Base-by-base conservation (phyloP, 495 filamentous ascomycete genomes). In the Aspergillus olivimuriae region DNA sequence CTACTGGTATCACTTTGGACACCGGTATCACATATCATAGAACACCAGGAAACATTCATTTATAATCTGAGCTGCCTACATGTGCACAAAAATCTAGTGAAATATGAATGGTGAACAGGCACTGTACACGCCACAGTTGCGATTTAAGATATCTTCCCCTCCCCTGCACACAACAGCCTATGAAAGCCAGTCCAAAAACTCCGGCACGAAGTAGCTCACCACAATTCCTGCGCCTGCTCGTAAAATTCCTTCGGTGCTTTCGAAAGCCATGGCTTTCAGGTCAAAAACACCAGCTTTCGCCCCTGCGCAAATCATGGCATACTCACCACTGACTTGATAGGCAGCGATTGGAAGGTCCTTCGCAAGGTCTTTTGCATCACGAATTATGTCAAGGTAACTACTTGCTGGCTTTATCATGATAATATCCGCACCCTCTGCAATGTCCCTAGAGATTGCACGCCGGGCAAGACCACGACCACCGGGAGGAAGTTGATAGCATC, bases 381-480 rank as follows among this genome's bases (percentile, higher is more conserved):
- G 83, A 51, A 97, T 95, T 55, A 98, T 92, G 61, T 98, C 94
- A 18, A 97, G 72, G 57, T 95, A 97, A 56, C 88, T 87, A 45
- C 82, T 82, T 8, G 92, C 90, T 2, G 92, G 92, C 68, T 98
- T 98, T 32, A 98, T 92, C 94, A 98, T 96, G 56, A 98, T 95
- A 50, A 95, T 89, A 60, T 98, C 92, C 12, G 92, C 92, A 17
- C 92, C 92, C 63, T 98, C 92, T 45, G 72, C 74, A 35, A 97
- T 89, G 57, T 98, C 92, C 47, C 94, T 77, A 30, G 78, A 65
- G 44, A 98, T 97, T 12, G 94, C 94, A 43, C 92, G 82, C 36
- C 91, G 82, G 19, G 92, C 92, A 43, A 98, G 78, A n/a, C 92
- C 92, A 16, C 91, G 80, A 15, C 89, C 92, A 35, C 87, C 87